These are phyloP conservation scores for Poterioochromonas sp. DNA, from an alignment of 352 stramenopile species.

Conservation along the genomic window DNA sequence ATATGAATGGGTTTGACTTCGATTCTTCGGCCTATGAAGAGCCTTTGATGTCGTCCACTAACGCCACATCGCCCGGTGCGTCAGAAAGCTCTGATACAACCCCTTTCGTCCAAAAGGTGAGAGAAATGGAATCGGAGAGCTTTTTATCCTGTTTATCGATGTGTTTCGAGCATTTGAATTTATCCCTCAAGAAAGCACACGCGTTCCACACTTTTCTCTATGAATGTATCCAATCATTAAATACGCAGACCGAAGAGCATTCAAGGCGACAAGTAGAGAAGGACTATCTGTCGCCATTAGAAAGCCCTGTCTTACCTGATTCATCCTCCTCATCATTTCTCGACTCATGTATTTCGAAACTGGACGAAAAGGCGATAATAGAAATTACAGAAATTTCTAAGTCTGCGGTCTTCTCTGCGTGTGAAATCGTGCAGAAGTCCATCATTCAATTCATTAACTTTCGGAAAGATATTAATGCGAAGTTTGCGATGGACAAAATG, in stretches of 20 bases:
- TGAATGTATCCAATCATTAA: not conserved
- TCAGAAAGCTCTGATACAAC: not conserved
- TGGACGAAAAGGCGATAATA: not conserved
- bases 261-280: not conserved
- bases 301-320: no score
- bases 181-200: not conserved
- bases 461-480: slow-evolving; percentile 12
- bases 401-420: not conserved
- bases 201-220: not conserved
- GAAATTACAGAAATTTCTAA: not conserved
- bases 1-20: not conserved
- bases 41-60: not conserved
- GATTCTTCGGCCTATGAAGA: no score
- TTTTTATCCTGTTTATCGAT: slow-evolving; percentile 16
- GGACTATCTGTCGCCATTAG: not conserved
- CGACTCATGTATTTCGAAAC: not conserved
- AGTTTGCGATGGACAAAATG: not conserved
- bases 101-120: slow-evolving; percentile 2
- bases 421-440: slow-evolving; percentile 18
- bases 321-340: not conserved
- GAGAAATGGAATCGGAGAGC: slow-evolving; percentile 7
- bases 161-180: not conserved
- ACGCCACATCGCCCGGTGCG: not conserved
- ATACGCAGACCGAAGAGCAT: not conserved
- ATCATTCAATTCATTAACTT: slow-evolving; percentile 4